Evolutionary conservation across 2,329 filamentous ascomycete species (phyloP).

Genomic region (Ophiostoma australiae): DNA sequence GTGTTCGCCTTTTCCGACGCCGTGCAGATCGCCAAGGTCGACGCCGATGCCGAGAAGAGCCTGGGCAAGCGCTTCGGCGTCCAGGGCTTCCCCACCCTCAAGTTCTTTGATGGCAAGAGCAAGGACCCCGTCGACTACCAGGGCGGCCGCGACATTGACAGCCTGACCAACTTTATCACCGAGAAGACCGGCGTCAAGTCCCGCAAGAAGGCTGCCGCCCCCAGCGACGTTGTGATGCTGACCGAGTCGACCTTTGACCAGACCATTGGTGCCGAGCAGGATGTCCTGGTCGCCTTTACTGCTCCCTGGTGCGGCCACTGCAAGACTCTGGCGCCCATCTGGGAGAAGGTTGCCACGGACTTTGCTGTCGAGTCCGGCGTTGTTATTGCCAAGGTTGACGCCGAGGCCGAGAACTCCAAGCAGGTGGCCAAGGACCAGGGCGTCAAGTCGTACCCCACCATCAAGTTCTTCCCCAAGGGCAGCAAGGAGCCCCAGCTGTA

Average conservation of each 20-base stretch:
- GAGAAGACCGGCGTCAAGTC: constrained; percentile 83
- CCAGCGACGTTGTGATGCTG: constrained; percentile 73
- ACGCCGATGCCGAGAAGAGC: constrained; percentile 81
- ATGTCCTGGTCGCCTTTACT: constrained; percentile 93
- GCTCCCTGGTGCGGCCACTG: constrained; percentile 99
- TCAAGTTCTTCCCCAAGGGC: constrained; percentile 93
- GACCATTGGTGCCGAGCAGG: constrained; percentile 75
- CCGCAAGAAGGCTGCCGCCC: constrained; percentile 67
- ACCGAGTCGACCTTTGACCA: constrained; percentile 74
- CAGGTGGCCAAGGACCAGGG: constrained; percentile 68
- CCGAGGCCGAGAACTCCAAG: constrained; percentile 79
- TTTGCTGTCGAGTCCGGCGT: constrained; percentile 72
- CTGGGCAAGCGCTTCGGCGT: constrained; percentile 83
- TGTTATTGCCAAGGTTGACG: constrained; percentile 90
- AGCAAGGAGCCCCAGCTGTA: constrained; percentile 68
- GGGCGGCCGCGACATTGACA: constrained; percentile 81
- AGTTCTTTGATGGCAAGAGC: constrained; percentile 96
- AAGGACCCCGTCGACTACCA: constrained; percentile 80
- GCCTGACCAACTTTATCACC: constrained; percentile 70
- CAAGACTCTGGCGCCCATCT: constrained; percentile 85
- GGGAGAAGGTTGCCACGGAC: constrained; percentile 80
- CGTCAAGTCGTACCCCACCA: constrained; percentile 85
- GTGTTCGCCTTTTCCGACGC: constrained; percentile 67
- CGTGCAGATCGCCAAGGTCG: constrained; percentile 89
- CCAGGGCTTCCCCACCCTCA: constrained; percentile 93